Evolutionary conservation across 805 yeast genomes (phyloP).

Genomic region (Scheffersomyces lignosus): DNA sequence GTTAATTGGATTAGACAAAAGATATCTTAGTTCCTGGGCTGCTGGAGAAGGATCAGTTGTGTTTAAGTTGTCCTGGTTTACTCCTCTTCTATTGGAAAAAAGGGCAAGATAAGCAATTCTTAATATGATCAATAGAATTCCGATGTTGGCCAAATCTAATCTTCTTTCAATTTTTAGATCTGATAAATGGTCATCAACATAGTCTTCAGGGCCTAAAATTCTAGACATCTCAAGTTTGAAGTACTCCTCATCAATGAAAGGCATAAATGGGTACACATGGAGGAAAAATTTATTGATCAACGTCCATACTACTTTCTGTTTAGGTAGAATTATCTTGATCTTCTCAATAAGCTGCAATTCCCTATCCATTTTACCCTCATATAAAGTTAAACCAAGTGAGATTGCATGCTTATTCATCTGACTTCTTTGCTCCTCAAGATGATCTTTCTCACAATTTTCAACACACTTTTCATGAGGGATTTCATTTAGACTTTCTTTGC

Average conservation of each 20-base stretch:
- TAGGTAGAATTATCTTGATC: conserved; percentile 16
- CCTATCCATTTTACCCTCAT: conserved; percentile 30
- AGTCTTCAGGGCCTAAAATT: conserved; percentile 20
- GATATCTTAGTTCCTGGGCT: conserved; percentile 23
- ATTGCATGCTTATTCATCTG: conserved; percentile 29
- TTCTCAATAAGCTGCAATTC: conserved; percentile 18
- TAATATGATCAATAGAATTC: conserved; percentile 31
- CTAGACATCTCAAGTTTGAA: conserved; percentile 15
- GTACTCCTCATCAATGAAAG: conserved; percentile 19
- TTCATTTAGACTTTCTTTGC: neutral
- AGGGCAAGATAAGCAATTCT: conserved; percentile 36
- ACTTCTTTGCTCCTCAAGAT: conserved; percentile 5
- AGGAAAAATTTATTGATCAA: conserved; percentile 16
- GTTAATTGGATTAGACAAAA: conserved; percentile 29
- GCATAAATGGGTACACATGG: conserved; percentile 18
- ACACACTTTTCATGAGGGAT: conserved; percentile 2
- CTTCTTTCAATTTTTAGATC: conserved; percentile 29
- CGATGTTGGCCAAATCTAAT: conserved; percentile 34
- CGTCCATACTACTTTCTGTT: conserved; percentile 13
- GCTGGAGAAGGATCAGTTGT: conserved; percentile 23
- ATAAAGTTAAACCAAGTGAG: conserved; percentile 34
- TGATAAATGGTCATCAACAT: conserved; percentile 18
- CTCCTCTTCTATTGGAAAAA: conserved; percentile 33
- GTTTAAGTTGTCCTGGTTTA: conserved; percentile 28
- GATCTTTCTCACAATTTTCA: no score